Evolutionary conservation across 2,329 filamentous ascomycete species (phyloP), one percentile per base, ranked within the genome.

Genomic region (Xylariaceae sp.): DNA sequence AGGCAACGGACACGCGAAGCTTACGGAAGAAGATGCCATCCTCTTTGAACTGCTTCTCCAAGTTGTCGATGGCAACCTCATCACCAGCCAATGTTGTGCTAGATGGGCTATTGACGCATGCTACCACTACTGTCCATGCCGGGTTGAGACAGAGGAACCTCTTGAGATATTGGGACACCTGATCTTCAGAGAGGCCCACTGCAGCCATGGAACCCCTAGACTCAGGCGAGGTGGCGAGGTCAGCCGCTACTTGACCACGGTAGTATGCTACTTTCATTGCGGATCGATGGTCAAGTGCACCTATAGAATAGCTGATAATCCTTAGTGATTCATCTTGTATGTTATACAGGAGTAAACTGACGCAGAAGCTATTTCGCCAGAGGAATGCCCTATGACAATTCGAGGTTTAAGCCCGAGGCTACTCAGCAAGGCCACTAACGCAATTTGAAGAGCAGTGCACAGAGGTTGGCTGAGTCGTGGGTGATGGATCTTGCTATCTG

Each of bases 301-400:
- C 73, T 1, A 68, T 68, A 2, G 70, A 70, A 52, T 76, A 79
- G 0, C n/a, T n/a, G n/a, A n/a, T n/a, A n/a, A n/a, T n/a, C n/a
- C n/a, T n/a, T n/a, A n/a, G n/a, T n/a, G n/a, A n/a, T n/a, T n/a
- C n/a, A n/a, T n/a, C n/a, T n/a, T n/a, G n/a, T n/a, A n/a, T n/a
- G n/a, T n/a, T n/a, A n/a, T n/a, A n/a, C n/a, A n/a, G n/a, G n/a
- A n/a, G n/a, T n/a, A n/a, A n/a, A n/a, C n/a, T n/a, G n/a, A 26
- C 9, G 77, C 77, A 0, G 77, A 76, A 0, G 74, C 75, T 21
- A 79, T 72, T 57, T 74, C 72, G 2, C 71, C 72, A 2, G 65
- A 69, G 0, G 71, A 74, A 51, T 74, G 66, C 9, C 66, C 64
- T 0, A 64, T 21, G 1, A 63, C 54, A 0, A 50, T 50, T 0